phyloP scores from a whole-genome alignment of 148 eudicot species.

The Gaultheria prostrata region DNA sequence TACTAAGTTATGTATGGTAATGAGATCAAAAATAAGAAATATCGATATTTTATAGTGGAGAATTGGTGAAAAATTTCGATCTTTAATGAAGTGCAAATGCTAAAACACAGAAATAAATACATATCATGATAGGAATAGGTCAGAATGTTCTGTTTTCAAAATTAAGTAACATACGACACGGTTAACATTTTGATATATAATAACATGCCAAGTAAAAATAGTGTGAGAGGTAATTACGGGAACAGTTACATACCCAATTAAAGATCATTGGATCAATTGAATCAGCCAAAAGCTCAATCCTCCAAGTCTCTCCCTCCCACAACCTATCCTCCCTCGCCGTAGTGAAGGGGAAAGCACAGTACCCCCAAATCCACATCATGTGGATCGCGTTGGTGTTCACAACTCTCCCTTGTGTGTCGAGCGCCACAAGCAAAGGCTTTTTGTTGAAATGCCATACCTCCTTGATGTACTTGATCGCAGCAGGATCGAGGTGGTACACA shows the following conservation, averaged over 20 bases:
- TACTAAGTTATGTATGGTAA: too few relatives aligned
- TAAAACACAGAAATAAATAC: too few relatives aligned
- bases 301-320: conserved; percentile 77
- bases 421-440: conserved; percentile 58
- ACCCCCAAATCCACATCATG: conserved; percentile 89
- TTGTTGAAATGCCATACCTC: conserved; percentile 68
- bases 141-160: too few relatives aligned
- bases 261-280: conserved; percentile 46
- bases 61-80: too few relatives aligned
- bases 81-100: too few relatives aligned
- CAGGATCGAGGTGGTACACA: conserved; percentile 69
- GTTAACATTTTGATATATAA: too few relatives aligned
- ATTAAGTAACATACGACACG: too few relatives aligned
- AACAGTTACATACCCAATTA: conserved; percentile 42
- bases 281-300: conserved; percentile 65
- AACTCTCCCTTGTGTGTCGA: conserved; percentile 83
- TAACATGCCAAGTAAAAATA: too few relatives aligned
- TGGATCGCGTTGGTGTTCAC: conserved; percentile 62
- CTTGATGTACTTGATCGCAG: conserved; percentile 62
- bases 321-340: conserved; percentile 50
- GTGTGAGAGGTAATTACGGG: neutral
- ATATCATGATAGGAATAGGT: too few relatives aligned
- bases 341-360: conserved; percentile 68
- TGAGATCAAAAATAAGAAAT: too few relatives aligned
- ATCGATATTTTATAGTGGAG: too few relatives aligned